Evolutionary conservation across 148 eudicot species (phyloP).

Genomic region (Rheum nobile): DNA sequence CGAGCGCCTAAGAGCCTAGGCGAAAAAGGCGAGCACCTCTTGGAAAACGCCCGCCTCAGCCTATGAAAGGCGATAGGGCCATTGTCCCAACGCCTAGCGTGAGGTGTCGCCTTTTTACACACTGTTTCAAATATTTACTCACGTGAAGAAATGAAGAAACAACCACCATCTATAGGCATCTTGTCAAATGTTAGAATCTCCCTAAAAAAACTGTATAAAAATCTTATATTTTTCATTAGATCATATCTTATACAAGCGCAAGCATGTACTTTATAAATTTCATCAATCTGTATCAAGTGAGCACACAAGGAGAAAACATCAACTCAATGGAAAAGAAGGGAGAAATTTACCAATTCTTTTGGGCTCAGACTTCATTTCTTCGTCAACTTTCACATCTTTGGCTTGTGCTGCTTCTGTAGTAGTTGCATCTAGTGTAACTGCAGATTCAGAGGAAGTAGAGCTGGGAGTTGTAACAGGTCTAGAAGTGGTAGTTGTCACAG

Average conservation of each 20-base stretch:
- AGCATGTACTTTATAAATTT: neutral
- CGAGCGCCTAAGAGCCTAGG: no score
- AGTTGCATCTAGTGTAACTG: slow-evolving; percentile 25
- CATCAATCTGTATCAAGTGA: neutral
- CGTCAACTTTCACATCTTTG: slow-evolving; percentile 20
- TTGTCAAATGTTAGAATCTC: neutral
- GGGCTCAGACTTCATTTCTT: slow-evolving; percentile 31
- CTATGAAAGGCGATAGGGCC: no score
- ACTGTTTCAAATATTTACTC: neutral
- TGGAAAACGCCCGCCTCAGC: no score
- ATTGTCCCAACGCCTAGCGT: no score
- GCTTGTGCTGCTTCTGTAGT: slow-evolving; percentile 34
- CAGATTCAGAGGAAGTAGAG: slow-evolving; percentile 26
- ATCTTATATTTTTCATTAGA: neutral
- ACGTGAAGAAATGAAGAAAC: neutral
- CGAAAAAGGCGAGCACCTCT: no score
- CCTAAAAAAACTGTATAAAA: neutral
- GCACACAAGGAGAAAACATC: neutral
- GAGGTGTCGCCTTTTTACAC: no score
- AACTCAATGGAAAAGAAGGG: neutral
- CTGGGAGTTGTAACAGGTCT: slow-evolving; percentile 15
- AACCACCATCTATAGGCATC: neutral
- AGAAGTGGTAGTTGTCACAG: slow-evolving; percentile 17
- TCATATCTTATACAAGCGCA: neutral
- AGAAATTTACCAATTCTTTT: slow-evolving; percentile 41